These are phyloP conservation scores for Aspergillus tubingensis DNA, from an alignment of 2,329 filamentous ascomycete species.

Conservation along the genomic window DNA sequence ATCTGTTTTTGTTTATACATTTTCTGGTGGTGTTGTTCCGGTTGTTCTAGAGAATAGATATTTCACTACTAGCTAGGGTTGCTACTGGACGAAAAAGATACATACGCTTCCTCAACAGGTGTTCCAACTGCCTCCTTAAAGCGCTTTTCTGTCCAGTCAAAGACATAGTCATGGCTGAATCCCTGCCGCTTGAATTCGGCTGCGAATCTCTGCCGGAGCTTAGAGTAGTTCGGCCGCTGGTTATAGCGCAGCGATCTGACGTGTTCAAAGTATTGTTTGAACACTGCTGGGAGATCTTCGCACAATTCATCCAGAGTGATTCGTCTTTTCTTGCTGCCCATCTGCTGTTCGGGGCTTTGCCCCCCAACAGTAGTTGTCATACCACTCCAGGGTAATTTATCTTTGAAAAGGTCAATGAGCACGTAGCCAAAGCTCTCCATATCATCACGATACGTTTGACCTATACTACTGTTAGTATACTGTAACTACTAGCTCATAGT, in stretches of 20 bases:
- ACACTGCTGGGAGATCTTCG: not conserved
- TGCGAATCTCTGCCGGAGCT: not conserved
- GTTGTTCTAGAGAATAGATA: no score
- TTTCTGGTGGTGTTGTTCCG: no score
- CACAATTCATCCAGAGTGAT: not conserved
- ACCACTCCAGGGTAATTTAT: not conserved
- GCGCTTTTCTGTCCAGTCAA: not conserved
- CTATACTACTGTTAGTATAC: not conserved
- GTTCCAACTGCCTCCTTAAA: not conserved
- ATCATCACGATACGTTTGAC: not conserved
- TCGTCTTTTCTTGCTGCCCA: not conserved
- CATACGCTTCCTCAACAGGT: no score
- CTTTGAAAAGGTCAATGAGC: not conserved
- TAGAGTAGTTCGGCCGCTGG: not conserved
- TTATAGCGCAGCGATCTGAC: not conserved
- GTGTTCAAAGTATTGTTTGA: not conserved
- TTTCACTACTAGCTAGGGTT: no score
- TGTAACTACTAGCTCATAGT: no score
- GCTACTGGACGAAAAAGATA: no score
- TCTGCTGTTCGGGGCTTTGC: not conserved
- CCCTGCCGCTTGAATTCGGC: not conserved
- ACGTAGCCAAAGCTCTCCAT: conserved; percentile 1
- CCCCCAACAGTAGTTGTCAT: not conserved
- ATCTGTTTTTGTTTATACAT: not conserved
- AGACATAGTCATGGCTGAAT: not conserved